phyloP scores from a whole-genome alignment of 2,329 filamentous ascomycete genomes.

The Aspergillus brasiliensis region DNA sequence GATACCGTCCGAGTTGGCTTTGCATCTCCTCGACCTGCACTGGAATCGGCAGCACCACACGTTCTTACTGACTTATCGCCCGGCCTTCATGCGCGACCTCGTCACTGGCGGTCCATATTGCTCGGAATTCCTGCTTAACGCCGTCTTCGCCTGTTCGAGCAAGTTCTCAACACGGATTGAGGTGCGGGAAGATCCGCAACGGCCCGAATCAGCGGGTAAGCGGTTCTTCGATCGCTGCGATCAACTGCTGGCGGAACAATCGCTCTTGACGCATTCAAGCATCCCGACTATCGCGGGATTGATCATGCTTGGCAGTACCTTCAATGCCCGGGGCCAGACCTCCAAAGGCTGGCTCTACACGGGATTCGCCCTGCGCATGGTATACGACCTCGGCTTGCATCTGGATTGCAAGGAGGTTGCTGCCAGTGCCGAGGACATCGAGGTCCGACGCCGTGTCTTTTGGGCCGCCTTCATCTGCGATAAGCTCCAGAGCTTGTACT shows the following conservation, averaged over 20 bases:
- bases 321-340: conserved; percentile 8
- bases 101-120: conserved; percentile 50
- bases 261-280: background rate
- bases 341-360: conserved; percentile 52
- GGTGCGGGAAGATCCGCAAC: conserved; percentile 49
- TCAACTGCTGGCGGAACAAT: conserved; percentile 47
- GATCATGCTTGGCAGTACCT: conserved; percentile 5
- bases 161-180: conserved; percentile 53
- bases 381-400: conserved; percentile 56
- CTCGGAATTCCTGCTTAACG: conserved; percentile 55
- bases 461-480: conserved; percentile 44
- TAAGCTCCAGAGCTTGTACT: conserved; percentile 58
- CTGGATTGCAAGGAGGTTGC: conserved; percentile 26
- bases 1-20: conserved; percentile 54
- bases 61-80: conserved; percentile 53
- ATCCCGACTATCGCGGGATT: conserved; percentile 6
- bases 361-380: conserved; percentile 56
- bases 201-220: conserved; percentile 54
- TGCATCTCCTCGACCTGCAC: conserved; percentile 55
- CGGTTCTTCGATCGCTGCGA: conserved; percentile 51
- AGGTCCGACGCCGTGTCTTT: conserved; percentile 34
- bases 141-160: conserved; percentile 51
- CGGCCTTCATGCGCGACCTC: conserved; percentile 56
- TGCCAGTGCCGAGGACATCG: conserved; percentile 25
- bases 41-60: conserved; percentile 59